These are phyloP conservation scores for Lipomyces yamadae DNA, from an alignment of 805 yeast species.

Conservation along the genomic window DNA sequence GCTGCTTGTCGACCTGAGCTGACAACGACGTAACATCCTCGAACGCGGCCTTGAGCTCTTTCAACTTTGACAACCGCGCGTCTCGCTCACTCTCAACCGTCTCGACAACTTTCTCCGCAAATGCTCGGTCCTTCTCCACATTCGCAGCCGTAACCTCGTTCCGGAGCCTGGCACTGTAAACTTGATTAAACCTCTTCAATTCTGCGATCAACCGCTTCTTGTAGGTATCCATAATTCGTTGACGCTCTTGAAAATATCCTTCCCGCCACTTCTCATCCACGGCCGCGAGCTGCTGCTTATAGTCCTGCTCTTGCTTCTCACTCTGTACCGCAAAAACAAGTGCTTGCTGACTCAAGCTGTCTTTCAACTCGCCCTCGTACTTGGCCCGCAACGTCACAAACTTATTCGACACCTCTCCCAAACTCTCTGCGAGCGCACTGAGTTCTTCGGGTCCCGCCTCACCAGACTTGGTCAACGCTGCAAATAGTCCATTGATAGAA, in stretches of 20 bases:
- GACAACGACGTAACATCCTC: conserved; percentile 56
- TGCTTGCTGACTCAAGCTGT: conserved; percentile 43
- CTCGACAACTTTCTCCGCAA: conserved; percentile 60
- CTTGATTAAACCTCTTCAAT: conserved; percentile 67
- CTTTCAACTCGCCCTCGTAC: conserved; percentile 37
- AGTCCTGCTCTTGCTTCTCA: conserved; percentile 39
- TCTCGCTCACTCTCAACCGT: conserved; percentile 73
- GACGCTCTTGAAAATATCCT: conserved; percentile 66
- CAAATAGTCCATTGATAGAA: conserved; percentile 39
- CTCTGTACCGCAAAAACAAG: conserved; percentile 43
- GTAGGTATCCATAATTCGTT: conserved; percentile 63
- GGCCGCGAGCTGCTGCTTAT: conserved; percentile 44
- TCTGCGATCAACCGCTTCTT: conserved; percentile 63
- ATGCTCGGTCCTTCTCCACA: conserved; percentile 68
- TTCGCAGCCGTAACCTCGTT: conserved; percentile 60
- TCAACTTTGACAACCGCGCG: conserved; percentile 73
- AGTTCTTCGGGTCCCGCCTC: conserved; percentile 33
- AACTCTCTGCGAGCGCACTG: conserved; percentile 29
- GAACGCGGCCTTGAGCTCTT: conserved; percentile 61
- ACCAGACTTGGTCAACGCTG: conserved; percentile 32
- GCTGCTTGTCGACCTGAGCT: conserved; percentile 47
- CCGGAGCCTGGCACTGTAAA: conserved; percentile 40
- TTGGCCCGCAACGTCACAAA: conserved; percentile 29
- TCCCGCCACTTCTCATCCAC: conserved; percentile 62
- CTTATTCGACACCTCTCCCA: conserved; percentile 32